phyloP scores from a whole-genome alignment of 495 filamentous ascomycete genomes.

The Trypethelium eluteriae region DNA sequence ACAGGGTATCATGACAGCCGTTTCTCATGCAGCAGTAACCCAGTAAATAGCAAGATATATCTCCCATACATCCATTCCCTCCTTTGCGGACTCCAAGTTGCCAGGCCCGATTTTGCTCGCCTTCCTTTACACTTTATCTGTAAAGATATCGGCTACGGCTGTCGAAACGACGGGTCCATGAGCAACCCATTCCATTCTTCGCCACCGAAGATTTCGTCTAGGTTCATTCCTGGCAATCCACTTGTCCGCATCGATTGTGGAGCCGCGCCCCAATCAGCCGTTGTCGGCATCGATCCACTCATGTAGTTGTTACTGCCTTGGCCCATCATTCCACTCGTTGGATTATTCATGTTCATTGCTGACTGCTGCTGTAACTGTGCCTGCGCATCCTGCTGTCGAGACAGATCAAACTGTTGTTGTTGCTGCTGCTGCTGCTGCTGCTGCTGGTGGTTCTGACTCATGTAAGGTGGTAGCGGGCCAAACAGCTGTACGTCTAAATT shows the following conservation, averaged over 20 bases:
- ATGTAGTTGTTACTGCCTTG: neutral
- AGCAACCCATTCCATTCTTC: slow-evolving; percentile 28
- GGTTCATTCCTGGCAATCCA: slow-evolving; percentile 26
- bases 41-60: neutral
- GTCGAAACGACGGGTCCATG: slow-evolving; percentile 17
- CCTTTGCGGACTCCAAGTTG: no score
- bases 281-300: slow-evolving; percentile 10
- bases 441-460: slow-evolving; percentile 38
- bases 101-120: neutral
- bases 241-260: slow-evolving; percentile 2
- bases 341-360: slow-evolving; percentile 8
- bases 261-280: slow-evolving; percentile 11
- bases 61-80: neutral
- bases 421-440: slow-evolving; percentile 27
- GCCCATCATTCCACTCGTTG: slow-evolving; percentile 2
- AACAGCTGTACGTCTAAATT: slow-evolving; percentile 50
- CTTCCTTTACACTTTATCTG: neutral
- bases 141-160: neutral
- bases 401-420: slow-evolving; percentile 6
- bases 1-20: neutral
- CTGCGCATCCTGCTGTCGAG: slow-evolving; percentile 8
- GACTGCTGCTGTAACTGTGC: slow-evolving; percentile 15
- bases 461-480: slow-evolving; percentile 48
- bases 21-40: neutral
- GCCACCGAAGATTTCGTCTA: slow-evolving; percentile 35